Evolutionary conservation across 352 stramenopile genomes (phyloP).

Genomic region (Globisporangium perplexum): DNA sequence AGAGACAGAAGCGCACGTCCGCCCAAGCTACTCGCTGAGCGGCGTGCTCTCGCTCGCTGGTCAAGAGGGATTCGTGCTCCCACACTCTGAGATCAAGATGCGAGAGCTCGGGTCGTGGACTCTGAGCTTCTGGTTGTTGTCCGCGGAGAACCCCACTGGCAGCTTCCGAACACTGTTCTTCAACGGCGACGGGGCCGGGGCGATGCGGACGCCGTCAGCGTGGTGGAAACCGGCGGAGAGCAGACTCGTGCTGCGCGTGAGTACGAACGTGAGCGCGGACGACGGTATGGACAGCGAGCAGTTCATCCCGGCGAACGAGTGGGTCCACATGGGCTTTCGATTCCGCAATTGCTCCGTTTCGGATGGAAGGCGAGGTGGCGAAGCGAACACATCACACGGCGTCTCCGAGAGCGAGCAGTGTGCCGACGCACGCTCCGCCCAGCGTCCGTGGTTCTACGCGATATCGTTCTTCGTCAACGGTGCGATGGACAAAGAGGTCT

Average conservation of each 20-base stretch:
- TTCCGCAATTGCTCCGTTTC: slow-evolving; percentile 53
- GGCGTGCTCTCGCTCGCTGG: slow-evolving; percentile 49
- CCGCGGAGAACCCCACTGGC: slow-evolving; percentile 44
- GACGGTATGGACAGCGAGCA: slow-evolving; percentile 42
- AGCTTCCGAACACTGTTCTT: slow-evolving; percentile 74
- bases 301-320: slow-evolving; percentile 44
- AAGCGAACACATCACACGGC: background rate
- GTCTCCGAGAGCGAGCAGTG: slow-evolving; percentile 8
- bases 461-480: slow-evolving; percentile 63
- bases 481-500: slow-evolving; percentile 36
- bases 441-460: slow-evolving; percentile 31
- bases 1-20: background rate
- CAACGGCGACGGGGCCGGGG: slow-evolving; percentile 54
- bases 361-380: background rate
- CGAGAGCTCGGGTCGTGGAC: slow-evolving; percentile 48
- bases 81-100: slow-evolving; percentile 28
- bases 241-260: slow-evolving; percentile 62
- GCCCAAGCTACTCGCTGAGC: slow-evolving; percentile 29
- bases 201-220: slow-evolving; percentile 72
- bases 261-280: slow-evolving; percentile 44
- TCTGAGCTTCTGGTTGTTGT: slow-evolving; percentile 65
- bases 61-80: slow-evolving; percentile 36
- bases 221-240: slow-evolving; percentile 75
- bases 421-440: background rate
- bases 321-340: slow-evolving; percentile 64